Evolutionary conservation across 116 monocot species (phyloP), one percentile per base, ranked within the genome.

Genomic region (Trichopus zeylanicus): DNA sequence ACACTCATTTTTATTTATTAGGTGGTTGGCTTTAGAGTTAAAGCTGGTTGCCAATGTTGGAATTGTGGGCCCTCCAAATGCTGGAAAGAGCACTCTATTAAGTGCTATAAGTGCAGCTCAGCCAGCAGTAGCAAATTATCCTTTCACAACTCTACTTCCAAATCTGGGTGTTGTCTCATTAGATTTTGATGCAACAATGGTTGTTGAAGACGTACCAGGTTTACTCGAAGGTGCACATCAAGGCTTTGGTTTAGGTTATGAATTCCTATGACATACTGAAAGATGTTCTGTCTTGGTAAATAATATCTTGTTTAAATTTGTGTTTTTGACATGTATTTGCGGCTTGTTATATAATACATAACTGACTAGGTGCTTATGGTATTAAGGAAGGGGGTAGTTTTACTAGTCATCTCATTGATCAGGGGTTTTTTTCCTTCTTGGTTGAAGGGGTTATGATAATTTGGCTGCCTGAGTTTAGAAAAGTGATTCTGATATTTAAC

Each of bases 1-100:
- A n/a, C 13, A 42, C 18, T 42, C n/a, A 13, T 16, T 42, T 42
- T 37, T 42, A 16, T 4, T 42, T 65, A 10, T 56, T 57, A 94
- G 89, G 89, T 97, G 95, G 95, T 75, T 97, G 73, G 87, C 87
- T 70, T 66, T 97, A 73, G 95, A 97, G 72, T 72, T 97, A 42
- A 97, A 97, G 72, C 67, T 97, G 47, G 91, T 90, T 48, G 95
- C 95, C 57, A 91, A 97, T 87, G 91, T 97, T 69, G 95, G 95
- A 53, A 97, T 97, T 57, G 87, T 97, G 20, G 95, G 95, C 63
- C 87, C 87, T 28, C 95, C 95, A 56, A 97, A 97, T 81, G 95
- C 95, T 63, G 95, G 95, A n/a, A 97, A 97, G 65, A 97, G 95
- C 71, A 97, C 91, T 19, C 86, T 97, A 58, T 73, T 97, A 21